phyloP scores from a whole-genome alignment of 306 rosid species.

The Prunus salicina region DNA sequence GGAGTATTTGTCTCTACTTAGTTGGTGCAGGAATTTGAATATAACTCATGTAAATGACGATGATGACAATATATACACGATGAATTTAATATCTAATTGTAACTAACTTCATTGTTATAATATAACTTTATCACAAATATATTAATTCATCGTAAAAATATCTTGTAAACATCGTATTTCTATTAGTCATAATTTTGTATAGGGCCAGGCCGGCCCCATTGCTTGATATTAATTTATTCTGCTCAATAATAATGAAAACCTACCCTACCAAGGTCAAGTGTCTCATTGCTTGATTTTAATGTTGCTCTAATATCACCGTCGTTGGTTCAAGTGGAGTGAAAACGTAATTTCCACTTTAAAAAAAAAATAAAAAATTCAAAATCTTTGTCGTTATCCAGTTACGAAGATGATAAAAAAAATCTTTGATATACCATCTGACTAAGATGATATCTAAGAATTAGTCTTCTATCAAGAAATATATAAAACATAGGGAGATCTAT shows the following conservation, averaged over 20 bases:
- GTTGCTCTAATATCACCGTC: background rate
- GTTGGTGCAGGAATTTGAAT: accelerated
- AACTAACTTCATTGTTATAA: too few relatives aligned
- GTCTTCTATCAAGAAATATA: background rate
- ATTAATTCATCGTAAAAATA: too few relatives aligned
- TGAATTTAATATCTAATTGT: too few relatives aligned
- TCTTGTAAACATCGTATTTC: too few relatives aligned
- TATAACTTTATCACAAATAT: too few relatives aligned
- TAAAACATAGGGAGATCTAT: too few relatives aligned
- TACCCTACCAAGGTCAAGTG: background rate
- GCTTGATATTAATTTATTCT: background rate
- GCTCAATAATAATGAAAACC: background rate
- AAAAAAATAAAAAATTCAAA: too few relatives aligned
- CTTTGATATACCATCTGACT: background rate
- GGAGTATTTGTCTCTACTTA: too few relatives aligned
- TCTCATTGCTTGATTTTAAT: background rate
- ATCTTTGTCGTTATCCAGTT: background rate
- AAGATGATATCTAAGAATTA: background rate
- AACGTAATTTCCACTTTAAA: background rate
- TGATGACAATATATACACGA: too few relatives aligned
- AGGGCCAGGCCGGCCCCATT: background rate
- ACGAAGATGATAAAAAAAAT: background rate
- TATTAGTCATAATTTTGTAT: background rate
- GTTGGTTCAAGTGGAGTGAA: background rate
- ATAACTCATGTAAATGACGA: too few relatives aligned